These are phyloP conservation scores for Saccharomyces hybrid DNA, from an alignment of 1,139 yeast species.

Conservation along the genomic window DNA sequence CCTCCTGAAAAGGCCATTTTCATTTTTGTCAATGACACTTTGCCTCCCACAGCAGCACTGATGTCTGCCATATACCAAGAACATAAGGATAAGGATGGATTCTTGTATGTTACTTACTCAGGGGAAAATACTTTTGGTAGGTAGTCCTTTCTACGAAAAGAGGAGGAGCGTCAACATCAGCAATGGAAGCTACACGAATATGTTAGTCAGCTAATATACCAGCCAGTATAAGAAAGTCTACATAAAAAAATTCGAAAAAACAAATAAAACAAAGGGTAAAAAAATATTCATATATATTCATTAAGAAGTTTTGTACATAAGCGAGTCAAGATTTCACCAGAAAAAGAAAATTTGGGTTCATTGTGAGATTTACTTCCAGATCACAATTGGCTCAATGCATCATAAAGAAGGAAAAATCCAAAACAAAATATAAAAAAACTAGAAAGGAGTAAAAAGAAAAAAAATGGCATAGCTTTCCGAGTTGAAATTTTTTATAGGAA, in stretches of 20 bases:
- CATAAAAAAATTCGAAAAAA: background rate
- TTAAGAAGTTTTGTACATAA: background rate
- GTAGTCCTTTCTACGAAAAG: background rate
- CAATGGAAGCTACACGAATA: background rate
- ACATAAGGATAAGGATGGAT: constrained; percentile 96
- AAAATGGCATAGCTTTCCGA: background rate
- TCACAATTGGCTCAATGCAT: background rate
- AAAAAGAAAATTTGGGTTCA: background rate
- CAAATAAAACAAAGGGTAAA: background rate
- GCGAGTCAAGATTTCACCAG: background rate
- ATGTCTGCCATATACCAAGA: constrained; percentile 93
- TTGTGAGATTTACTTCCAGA: background rate
- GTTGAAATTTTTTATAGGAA: background rate
- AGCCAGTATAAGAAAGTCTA: background rate
- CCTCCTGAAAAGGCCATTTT: constrained; percentile 98
- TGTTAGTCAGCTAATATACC: background rate
- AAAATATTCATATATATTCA: background rate
- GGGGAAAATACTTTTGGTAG: constrained; percentile 78
- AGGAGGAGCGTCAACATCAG: background rate
- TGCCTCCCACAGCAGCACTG: constrained; percentile 96
- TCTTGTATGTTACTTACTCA: constrained; percentile 84
- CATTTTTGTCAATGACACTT: constrained; percentile 89
- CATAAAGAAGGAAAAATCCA: background rate
- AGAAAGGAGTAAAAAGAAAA: background rate
- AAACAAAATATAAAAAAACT: background rate